Evolutionary conservation across 495 filamentous ascomycete species (phyloP), one percentile per base, ranked within the genome.

Genomic region (Penicillium salamii): DNA sequence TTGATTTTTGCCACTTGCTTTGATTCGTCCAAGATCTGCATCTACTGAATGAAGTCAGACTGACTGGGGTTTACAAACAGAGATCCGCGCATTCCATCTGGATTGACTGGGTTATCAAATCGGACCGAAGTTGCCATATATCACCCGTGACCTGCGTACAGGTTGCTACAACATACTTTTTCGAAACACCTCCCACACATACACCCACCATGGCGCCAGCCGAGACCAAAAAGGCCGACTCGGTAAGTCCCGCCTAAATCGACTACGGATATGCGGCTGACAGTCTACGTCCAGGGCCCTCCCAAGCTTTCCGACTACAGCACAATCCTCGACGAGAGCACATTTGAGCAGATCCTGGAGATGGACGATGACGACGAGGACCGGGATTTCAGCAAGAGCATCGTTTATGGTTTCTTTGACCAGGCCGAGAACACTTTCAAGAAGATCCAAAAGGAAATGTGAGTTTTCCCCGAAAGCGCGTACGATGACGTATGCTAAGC

Each of bases 301-400:
- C 69, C 70, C 43, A 67, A 63, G 19, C 65, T 80, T 8, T 64
- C 70, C 15, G 79, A 84, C 20, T 75, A 75, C 49, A 80, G 80
- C 36, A 89, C 95, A 52, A 75, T 74, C 55, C 85, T 98, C 63
- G 93, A 98, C 63, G 65, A 70, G 19, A 58, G 66, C 41, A 93
- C 89, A 48, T 98, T 98, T 52, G 85, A 88, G 50, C 93, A 98
- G 70, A 96, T 98, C 66, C 81, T 97, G 35, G 91, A 96, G 70
- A 95, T 96, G 91, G 91, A 96, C 62, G 91, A 96, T 35, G 86
- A 88, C 49, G 83, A 85, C 4, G 83, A 85, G 4, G 86, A 90
- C 37, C 69, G 69, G 52, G 89, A 85, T 47, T 96, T 88, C 76
- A 90, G 84, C 70, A 81, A 78, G 61, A 84, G 88, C 39, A 95